These are phyloP conservation scores for Rhododendron vialii DNA, from an alignment of 148 eudicot species.

Conservation along the genomic window DNA sequence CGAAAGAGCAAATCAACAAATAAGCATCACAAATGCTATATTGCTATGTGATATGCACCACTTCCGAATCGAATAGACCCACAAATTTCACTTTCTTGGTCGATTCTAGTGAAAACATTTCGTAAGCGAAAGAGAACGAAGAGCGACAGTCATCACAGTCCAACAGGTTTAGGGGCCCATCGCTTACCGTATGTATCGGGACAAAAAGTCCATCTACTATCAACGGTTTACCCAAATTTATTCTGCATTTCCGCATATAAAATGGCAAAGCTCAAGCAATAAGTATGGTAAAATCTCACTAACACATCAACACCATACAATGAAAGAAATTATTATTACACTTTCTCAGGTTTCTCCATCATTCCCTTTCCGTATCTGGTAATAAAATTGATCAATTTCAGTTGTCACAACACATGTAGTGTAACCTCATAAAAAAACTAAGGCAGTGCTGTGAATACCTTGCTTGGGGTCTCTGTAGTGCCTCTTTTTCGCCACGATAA, in stretches of 20 bases:
- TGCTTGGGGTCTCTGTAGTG: conserved; percentile 13
- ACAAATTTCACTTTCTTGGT: too few relatives aligned
- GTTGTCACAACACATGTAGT: conserved; percentile 14
- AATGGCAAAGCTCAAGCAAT: conserved; percentile 7
- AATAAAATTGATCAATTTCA: conserved; percentile 10
- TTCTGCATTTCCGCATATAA: background rate
- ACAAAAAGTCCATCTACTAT: background rate
- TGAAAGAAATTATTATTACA: conserved; percentile 15
- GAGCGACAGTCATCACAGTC: too few relatives aligned
- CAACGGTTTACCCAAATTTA: background rate
- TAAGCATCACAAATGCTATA: too few relatives aligned
- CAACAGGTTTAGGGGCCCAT: background rate
- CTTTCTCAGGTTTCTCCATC: background rate
- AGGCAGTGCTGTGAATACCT: conserved; percentile 12
- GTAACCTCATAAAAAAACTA: conserved; percentile 4
- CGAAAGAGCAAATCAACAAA: too few relatives aligned
- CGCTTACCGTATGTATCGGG: background rate
- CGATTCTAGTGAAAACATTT: too few relatives aligned
- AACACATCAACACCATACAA: conserved; percentile 8
- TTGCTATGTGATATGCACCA: too few relatives aligned
- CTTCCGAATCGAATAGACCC: too few relatives aligned
- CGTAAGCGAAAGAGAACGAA: too few relatives aligned
- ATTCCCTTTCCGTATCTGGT: background rate
- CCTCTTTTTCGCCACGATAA: conserved; percentile 11
- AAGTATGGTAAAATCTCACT: background rate